Evolutionary conservation across 129 eudicot genomes (phyloP).

Genomic region (Chrysanthemum seticuspe): DNA sequence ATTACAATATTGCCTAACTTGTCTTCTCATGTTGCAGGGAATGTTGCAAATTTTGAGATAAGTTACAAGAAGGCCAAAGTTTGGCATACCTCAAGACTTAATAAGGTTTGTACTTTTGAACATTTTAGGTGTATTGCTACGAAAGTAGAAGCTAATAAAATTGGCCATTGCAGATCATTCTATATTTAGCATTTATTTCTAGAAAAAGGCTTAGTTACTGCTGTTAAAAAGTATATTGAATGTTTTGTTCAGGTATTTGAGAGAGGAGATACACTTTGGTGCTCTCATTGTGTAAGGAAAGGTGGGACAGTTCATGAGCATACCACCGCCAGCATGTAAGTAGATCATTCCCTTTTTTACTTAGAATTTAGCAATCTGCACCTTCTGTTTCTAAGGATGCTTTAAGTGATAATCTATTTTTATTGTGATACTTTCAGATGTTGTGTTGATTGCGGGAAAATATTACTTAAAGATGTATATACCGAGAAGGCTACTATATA

Average conservation of each 20-base stretch:
- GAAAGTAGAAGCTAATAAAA: constrained; percentile 1
- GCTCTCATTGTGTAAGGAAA: constrained; percentile 24
- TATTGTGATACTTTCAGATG: constrained; percentile 29
- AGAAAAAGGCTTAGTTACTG: not conserved
- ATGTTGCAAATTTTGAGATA: constrained; percentile 12
- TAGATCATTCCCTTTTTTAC: constrained; percentile 4
- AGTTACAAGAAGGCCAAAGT: constrained; percentile 14
- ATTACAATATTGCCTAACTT: not conserved
- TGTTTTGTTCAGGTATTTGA: not conserved
- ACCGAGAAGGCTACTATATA: constrained; percentile 29
- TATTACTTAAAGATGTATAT: constrained; percentile 25
- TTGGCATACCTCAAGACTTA: constrained; percentile 12
- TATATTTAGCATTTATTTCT: not conserved
- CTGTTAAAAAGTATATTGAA: not conserved
- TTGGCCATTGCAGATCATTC: not conserved
- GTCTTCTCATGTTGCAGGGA: constrained; percentile 19
- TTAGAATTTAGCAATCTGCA: not conserved
- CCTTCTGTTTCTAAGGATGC: not conserved
- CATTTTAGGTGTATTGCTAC: not conserved
- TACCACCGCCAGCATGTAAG: constrained; percentile 30
- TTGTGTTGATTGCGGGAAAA: constrained; percentile 44
- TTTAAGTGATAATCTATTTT: not conserved
- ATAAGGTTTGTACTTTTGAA: constrained; percentile 18
- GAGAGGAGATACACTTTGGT: constrained; percentile 29
- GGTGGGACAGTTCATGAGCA: constrained; percentile 16